Conservation (phyloP, 2,329 filamentous ascomycete genomes). For the Huntiella abstrusa region DNA sequence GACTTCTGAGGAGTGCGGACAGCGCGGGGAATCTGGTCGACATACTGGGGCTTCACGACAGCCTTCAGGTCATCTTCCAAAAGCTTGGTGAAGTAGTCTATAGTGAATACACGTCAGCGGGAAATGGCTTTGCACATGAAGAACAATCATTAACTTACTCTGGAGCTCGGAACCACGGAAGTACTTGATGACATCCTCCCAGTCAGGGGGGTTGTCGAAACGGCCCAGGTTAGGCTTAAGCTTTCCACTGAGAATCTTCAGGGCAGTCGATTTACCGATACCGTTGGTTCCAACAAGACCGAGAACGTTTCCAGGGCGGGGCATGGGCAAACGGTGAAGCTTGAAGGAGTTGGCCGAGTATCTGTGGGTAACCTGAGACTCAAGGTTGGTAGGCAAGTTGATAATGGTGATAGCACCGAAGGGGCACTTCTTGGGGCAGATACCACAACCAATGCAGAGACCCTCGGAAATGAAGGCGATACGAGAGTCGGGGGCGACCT, state of each 20-base stretch:
- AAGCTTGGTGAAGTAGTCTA: conserved; percentile 94
- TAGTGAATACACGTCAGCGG: conserved; percentile 2
- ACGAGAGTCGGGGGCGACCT: conserved; percentile 72
- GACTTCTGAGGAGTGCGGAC: conserved; percentile 66
- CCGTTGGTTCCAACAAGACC: conserved; percentile 97
- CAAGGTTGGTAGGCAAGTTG: conserved; percentile 98
- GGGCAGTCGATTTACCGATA: conserved; percentile 98
- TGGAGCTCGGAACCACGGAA: conserved; percentile 96
- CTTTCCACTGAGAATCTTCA: conserved; percentile 97
- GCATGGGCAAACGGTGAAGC: conserved; percentile 89
- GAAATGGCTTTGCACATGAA: too few species aligned
- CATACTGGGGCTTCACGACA: conserved; percentile 97
- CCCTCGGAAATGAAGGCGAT: conserved; percentile 96
- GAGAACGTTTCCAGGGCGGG: conserved; percentile 82
- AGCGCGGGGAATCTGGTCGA: conserved; percentile 90
- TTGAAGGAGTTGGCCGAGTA: conserved; percentile 99
- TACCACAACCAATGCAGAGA: conserved; percentile 95
- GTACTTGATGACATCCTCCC: conserved; percentile 97
- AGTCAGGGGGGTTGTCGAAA: conserved; percentile 92
- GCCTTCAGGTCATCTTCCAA: conserved; percentile 94
- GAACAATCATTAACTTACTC: conserved; percentile 37
- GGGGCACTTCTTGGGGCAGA: conserved; percentile 98
- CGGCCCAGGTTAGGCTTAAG: conserved; percentile 93
- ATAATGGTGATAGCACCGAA: conserved; percentile 99
- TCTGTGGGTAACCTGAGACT: conserved; percentile 92